Conservation (phyloP, 805 yeast genomes). For the Wickerhamiella azymoides region DNA sequence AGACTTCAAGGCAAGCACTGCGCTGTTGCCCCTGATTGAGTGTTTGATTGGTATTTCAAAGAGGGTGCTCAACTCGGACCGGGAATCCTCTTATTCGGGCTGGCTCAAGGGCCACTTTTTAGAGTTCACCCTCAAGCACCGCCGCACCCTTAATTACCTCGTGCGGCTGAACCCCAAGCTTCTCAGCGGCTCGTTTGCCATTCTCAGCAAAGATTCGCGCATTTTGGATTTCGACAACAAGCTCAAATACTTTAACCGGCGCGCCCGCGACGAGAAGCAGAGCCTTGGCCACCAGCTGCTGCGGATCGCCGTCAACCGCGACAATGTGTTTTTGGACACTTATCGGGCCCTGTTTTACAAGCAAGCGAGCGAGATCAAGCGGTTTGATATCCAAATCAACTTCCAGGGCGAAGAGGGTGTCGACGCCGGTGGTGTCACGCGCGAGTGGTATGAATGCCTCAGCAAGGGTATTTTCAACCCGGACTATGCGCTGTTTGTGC, state of each 20-base stretch:
- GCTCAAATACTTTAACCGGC: slow-evolving; percentile 66
- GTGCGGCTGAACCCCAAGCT: slow-evolving; percentile 79
- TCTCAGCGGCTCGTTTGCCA: slow-evolving; percentile 91
- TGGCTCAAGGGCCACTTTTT: slow-evolving; percentile 70
- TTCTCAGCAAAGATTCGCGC: slow-evolving; percentile 74
- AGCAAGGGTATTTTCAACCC: slow-evolving; percentile 94
- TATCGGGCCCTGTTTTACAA: slow-evolving; percentile 72
- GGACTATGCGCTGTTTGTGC: slow-evolving; percentile 80
- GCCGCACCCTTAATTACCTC: slow-evolving; percentile 79
- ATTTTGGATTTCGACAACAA: slow-evolving; percentile 92
- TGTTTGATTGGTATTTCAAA: slow-evolving; percentile 94
- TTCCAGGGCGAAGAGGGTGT: slow-evolving; percentile 92
- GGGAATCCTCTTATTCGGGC: slow-evolving; percentile 39
- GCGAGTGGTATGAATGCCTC: slow-evolving; percentile 95
- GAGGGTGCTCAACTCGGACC: slow-evolving; percentile 51
- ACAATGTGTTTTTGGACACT: slow-evolving; percentile 83
- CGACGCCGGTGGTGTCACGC: slow-evolving; percentile 95
- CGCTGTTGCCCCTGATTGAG: slow-evolving; percentile 74
- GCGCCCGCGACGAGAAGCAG: slow-evolving; percentile 26
- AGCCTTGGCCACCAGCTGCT: slow-evolving; percentile 29
- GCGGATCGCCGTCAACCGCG: slow-evolving; percentile 62
- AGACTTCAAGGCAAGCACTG: slow-evolving; percentile 56
- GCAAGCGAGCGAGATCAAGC: slow-evolving; percentile 47
- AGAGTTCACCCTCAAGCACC: slow-evolving; percentile 78
- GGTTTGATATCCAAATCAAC: slow-evolving; percentile 42